Percentiles rank a stretch among this genome's conserved stretches.
Conservation (phyloP, 2,329 filamentous ascomycete species). For the Trematosphaeria pertusa region DNA sequence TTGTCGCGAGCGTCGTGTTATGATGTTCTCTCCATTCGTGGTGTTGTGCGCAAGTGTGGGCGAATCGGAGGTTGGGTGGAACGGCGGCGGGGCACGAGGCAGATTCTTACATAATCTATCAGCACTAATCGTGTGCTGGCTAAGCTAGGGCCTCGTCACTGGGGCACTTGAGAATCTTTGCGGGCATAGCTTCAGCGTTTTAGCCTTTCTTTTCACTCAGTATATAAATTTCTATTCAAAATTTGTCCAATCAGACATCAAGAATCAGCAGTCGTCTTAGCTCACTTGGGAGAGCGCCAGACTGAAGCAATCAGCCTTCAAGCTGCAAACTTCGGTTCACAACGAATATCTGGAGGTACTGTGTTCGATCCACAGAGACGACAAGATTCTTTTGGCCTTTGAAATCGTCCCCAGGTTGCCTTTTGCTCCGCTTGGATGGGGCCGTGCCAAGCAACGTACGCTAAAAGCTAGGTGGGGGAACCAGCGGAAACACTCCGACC, state of each 20-base stretch:
- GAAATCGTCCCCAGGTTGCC: too few relatives aligned
- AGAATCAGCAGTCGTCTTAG: slow-evolving; percentile 3
- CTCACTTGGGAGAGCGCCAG: slow-evolving; percentile 11
- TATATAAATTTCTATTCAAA: too few relatives aligned
- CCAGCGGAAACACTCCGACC: slow-evolving; percentile 34
- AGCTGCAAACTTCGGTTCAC: slow-evolving; percentile 7
- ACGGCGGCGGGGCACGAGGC: too few relatives aligned
- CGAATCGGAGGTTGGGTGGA: slow-evolving; percentile 8
- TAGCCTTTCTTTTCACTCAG: too few relatives aligned
- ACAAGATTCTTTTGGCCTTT: background rate
- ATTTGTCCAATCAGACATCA: background rate
- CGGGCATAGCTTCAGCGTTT: too few relatives aligned
- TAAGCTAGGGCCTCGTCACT: too few relatives aligned
- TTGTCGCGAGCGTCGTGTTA: slow-evolving; percentile 39
- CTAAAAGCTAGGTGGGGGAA: slow-evolving; percentile 29
- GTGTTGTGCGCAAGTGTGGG: slow-evolving; percentile 18
- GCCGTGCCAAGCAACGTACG: too few relatives aligned
- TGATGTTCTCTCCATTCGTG: slow-evolving; percentile 28
- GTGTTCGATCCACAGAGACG: background rate
- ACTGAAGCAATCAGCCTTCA: slow-evolving; percentile 6
- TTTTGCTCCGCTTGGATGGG: too few relatives aligned
- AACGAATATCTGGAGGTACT: background rate
- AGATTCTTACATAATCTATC: too few relatives aligned
- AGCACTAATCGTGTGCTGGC: background rate
- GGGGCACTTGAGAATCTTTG: too few relatives aligned